Evolutionary conservation across 2,329 filamentous ascomycete genomes (phyloP), one percentile per base, ranked within the genome.

Genomic region (Apiospora marii): DNA sequence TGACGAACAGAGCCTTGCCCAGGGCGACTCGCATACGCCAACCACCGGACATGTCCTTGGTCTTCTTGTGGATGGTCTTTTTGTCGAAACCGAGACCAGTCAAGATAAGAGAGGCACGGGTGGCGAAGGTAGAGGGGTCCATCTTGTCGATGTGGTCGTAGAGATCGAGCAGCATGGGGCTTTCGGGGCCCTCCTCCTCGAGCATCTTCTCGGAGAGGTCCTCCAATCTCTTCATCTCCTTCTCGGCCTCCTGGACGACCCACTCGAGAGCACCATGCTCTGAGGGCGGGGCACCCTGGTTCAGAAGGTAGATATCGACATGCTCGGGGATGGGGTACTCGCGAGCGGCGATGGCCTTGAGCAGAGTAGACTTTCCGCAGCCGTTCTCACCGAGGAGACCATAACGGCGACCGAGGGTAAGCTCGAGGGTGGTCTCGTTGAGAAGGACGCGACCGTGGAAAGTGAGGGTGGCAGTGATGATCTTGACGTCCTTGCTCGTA

Each of bases 81-180:
- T 98, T 98, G 92, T 99, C 98, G 91, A 99, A 99, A 77, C 96
- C 96, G 73, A 99, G 93, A 95, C 96, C 96, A 72, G 96, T 99
- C 79, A 99, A 86, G 83, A 99, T 99, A 77, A 98, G 92, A 72
- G 96, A 98, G 74, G 96, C 96, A 82, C 96, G 94, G 74, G 96
- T 98, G 81, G 94, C 88, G 86, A 99, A 99, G 70, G 97, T 99
- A 49, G 95, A 97, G 68, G 96, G 96, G 80, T 99, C 97, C 96
- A 99, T 98, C 85, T 92, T 92, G 86, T 99, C 96, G 90, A 98
- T 98, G 84, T 96, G 95, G 94, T 99, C 97, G 83, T 99, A 99
- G 73, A 99, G 88, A 81, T 98, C 96, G 85, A 98, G 93, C 68
- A 99, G 88, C 71, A 97, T 87, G 43, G 94, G 94, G 82, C 91